A percentile compares a stretch with the other conserved stretches of the same genome.
Conservation (phyloP, 1,284 basidiomycete species). For the Caloboletus inedulis region DNA sequence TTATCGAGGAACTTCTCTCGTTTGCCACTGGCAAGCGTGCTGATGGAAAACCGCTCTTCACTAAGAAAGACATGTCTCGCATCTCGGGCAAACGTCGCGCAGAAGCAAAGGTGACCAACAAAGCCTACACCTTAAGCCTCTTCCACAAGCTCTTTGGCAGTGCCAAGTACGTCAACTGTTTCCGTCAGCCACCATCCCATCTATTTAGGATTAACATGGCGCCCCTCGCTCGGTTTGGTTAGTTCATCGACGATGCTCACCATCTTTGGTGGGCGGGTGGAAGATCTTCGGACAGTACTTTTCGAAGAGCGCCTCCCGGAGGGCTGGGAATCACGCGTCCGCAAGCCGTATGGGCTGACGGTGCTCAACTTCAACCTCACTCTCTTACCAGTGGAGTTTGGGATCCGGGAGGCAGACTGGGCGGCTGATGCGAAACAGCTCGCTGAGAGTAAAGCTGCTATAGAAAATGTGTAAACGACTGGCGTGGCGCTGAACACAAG, state of each 20-base stretch:
- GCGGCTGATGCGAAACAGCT: conserved; percentile 2
- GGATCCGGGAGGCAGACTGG: conserved; percentile 39
- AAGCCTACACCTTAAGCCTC: conserved; percentile 46
- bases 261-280: conserved; percentile 60
- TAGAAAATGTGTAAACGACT: neutral
- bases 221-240: neutral
- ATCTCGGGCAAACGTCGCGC: conserved; percentile 56
- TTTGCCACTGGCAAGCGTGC: conserved; percentile 57
- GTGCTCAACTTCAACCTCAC: conserved; percentile 55
- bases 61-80: conserved; percentile 54
- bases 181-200: neutral
- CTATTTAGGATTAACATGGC: neutral
- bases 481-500: neutral
- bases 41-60: conserved; percentile 47
- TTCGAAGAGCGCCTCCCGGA: conserved; percentile 65
- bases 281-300: conserved; percentile 54
- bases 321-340: conserved; percentile 64
- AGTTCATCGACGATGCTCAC: conserved; percentile 32
- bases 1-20: conserved; percentile 56
- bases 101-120: conserved; percentile 51
- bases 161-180: conserved; percentile 51
- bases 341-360: conserved; percentile 56
- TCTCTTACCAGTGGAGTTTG: conserved; percentile 51
- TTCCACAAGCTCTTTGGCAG: conserved; percentile 62
- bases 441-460: neutral